Evolutionary conservation across 805 yeast genomes (phyloP).

Genomic region (Metschnikowia picachoensis): DNA sequence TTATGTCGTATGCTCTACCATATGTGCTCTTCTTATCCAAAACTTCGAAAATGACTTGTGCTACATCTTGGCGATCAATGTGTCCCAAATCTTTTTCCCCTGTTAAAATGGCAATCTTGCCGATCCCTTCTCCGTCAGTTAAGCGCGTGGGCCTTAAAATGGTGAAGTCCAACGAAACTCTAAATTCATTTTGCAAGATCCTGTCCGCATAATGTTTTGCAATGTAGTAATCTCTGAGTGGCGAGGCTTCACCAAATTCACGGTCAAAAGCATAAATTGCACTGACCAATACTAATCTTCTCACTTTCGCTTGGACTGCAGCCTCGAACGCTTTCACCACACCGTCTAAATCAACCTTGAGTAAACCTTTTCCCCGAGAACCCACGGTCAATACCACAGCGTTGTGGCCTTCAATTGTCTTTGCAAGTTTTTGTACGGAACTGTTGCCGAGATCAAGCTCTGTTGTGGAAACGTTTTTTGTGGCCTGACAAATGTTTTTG

Average conservation of each 20-base stretch:
- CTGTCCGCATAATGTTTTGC: slow-evolving; percentile 62
- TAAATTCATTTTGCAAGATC: slow-evolving; percentile 33
- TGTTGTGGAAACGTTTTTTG: slow-evolving; percentile 26
- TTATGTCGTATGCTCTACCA: slow-evolving; percentile 42
- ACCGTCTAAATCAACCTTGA: slow-evolving; percentile 59
- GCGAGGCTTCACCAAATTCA: slow-evolving; percentile 29
- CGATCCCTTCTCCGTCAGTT: slow-evolving; percentile 39
- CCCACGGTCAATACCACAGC: slow-evolving; percentile 63
- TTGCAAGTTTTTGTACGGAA: slow-evolving; percentile 30
- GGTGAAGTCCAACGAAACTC: slow-evolving; percentile 47
- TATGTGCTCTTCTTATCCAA: slow-evolving; percentile 35
- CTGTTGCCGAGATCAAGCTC: slow-evolving; percentile 39
- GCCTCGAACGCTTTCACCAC: slow-evolving; percentile 58
- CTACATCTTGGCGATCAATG: slow-evolving; percentile 54
- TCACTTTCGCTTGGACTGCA: slow-evolving; percentile 38
- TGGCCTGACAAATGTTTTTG: slow-evolving; percentile 29
- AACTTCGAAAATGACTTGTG: slow-evolving; percentile 38
- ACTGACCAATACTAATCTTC: slow-evolving; percentile 51
- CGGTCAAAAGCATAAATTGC: slow-evolving; percentile 54
- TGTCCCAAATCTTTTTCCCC: slow-evolving; percentile 21
- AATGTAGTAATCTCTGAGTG: slow-evolving; percentile 46
- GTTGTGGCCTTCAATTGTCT: slow-evolving; percentile 43
- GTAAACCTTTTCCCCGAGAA: slow-evolving; percentile 52
- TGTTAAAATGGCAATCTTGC: slow-evolving; percentile 37
- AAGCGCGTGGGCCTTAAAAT: slow-evolving; percentile 53